Base-by-base conservation (phyloP, 768 basidiomycete genomes). In the Pleurotus giganteus region DNA sequence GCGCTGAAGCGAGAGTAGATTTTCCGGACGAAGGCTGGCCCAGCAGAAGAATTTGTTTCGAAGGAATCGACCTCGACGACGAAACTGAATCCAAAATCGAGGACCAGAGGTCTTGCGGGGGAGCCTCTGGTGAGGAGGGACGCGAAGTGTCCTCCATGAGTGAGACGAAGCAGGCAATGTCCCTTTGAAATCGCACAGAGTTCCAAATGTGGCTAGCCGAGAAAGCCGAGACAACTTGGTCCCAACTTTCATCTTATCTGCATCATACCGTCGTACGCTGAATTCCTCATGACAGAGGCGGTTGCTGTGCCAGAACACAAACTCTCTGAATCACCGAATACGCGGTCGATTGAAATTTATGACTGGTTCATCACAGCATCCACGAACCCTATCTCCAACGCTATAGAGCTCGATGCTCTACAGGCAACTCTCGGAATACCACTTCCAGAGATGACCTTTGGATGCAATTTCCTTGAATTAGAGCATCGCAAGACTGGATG, bases 401-500 rank as follows among this genome's bases (percentile, higher is more conserved):
- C 92, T 1, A 67, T 73, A 42, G 85, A 93, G 61, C 84, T 83
- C 58, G 89, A 95, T 65, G 75, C 76, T 0, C 71, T 92, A 43
- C 86, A 89, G 47, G 71, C 80, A 4, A 60, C 69, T 0, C 73
- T 91, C 3, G 84, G 86, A 2, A 77, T 98, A 23, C 91, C 96
- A 0, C 70, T 96, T 1, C 97, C 97, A 2, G 97, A 99, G 67
- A 98, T 98, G 93, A 94, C 91, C 0, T 98, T 98, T 63, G 94
- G 94, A 4, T 83, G 81, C 68, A 98, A 98, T 69, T 67, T 66
- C 13, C 77, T 99, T 7, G 72, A 76, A 3, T 70, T 98, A 23
- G 74, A 78, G 28, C 91, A 98, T 61, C 72, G 65, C 23, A 69
- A 82, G 0, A 83, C 80, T 6, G 83, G 82, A 9, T 88, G 88